Base-by-base conservation (phyloP, 352 stramenopile genomes). In the Globisporangium mamillatum region DNA sequence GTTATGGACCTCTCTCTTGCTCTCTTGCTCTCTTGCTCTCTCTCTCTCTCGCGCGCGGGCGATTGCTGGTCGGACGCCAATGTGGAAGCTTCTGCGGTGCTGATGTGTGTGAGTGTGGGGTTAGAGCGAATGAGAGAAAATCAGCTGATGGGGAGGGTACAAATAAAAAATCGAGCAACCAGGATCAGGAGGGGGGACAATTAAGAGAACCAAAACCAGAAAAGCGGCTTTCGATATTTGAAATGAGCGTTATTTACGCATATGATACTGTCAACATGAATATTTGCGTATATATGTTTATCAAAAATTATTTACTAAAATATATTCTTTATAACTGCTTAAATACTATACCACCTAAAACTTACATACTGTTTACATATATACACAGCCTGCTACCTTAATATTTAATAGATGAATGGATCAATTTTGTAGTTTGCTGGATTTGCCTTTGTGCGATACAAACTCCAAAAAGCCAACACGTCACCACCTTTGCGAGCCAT, bases 401-500 rank as follows among this genome's bases (percentile, higher is more conserved):
- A 44, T 44, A 44, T 44, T 44, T 10, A 18, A 44, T 44, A 44
- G 36, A 44, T 44, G 36, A 44, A 44, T 44, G 12, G 0, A 44
- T 16, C 0, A 44, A 0, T 44, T 44, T 44, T 16, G 36, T 44
- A 44, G 12, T 44, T 44, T 44, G 36, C 36, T 5, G 36, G 36
- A 44, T 44, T 44, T 10, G 36, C 10, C 10, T 62, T 52, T 16
- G 4, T 12, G 1, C 36, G 10, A 44, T 16, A 44, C 36, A 44
- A 44, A 44, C 36, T 12, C 32, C 57, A 32, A 20, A 50, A 52
- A 22, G 24, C 22, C 29, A 53, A 18, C 63, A 67, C 52, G 52
- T 67, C 52, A 62, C 20, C 60, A 44, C 22, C 22, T n/a, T 52
- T 52, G 44, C 44, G 4, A 24, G 20, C 56, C 56, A 48, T 41